phyloP scores from a whole-genome alignment of 2,329 filamentous ascomycete genomes.

The Apiospora marii region DNA sequence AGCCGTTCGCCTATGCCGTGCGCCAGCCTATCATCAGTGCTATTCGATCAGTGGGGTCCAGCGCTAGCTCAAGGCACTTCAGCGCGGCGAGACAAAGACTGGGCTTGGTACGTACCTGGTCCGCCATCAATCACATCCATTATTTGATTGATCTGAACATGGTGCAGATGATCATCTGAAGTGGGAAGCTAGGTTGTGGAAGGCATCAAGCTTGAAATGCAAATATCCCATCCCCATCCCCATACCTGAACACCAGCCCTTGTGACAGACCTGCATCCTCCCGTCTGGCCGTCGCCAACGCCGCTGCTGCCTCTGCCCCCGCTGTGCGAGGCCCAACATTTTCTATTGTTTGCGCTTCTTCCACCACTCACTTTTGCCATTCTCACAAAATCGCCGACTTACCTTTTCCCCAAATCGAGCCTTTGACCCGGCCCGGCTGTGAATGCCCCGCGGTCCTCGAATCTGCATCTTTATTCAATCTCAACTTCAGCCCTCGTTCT shows the following conservation, averaged over 20 bases:
- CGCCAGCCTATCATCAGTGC: constrained; percentile 4
- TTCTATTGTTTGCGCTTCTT: constrained; percentile 11
- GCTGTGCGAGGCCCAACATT: constrained; percentile 15
- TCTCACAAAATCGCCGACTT: background rate
- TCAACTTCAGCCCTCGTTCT: background rate
- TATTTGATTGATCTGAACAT: constrained; percentile 22
- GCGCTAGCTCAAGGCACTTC: constrained; percentile 15
- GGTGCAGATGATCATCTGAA: constrained; percentile 22
- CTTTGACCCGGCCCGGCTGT: background rate
- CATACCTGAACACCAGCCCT: constrained; percentile 14
- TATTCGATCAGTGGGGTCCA: constrained; percentile 7
- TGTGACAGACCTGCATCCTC: constrained; percentile 15
- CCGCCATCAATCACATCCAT: background rate
- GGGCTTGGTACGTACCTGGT: constrained; percentile 12
- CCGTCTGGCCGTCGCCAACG: constrained; percentile 17
- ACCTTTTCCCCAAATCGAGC: background rate
- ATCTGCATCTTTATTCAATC: background rate
- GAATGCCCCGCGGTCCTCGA: constrained; percentile 10
- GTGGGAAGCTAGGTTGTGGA: constrained; percentile 21
- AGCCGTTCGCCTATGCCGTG: constrained; percentile 14
- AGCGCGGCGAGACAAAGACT: background rate
- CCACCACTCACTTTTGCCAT: background rate
- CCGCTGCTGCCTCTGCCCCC: constrained; percentile 1
- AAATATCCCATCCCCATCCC: constrained; percentile 21
- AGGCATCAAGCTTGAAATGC: constrained; percentile 21